phyloP scores from a whole-genome alignment of 208 protist species.

The Wallacemonas sp. region DNA sequence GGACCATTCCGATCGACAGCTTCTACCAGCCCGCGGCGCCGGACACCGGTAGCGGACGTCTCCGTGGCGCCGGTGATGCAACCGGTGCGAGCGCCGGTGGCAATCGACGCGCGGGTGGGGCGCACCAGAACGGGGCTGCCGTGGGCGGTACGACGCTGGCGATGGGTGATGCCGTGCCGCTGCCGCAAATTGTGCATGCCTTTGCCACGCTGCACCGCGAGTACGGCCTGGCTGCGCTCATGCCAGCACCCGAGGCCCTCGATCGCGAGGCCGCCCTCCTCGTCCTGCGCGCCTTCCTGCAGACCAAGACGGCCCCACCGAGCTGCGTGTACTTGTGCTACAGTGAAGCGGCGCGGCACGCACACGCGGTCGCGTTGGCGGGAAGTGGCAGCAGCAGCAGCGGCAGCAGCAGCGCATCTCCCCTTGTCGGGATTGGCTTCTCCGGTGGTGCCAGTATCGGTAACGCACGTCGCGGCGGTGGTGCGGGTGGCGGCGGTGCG shows the following conservation, averaged over 20 bases:
- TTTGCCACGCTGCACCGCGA: slow-evolving; percentile 68
- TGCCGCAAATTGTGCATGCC: slow-evolving; percentile 53
- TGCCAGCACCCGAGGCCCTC: slow-evolving; percentile 44
- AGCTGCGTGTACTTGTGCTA: slow-evolving; percentile 83
- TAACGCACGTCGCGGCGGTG: slow-evolving; percentile 18
- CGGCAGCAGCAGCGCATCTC: slow-evolving; percentile 23
- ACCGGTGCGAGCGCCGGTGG: slow-evolving; percentile 2
- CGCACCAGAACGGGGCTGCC: neutral
- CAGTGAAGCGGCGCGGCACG: slow-evolving; percentile 37
- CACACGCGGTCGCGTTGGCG: slow-evolving; percentile 4
- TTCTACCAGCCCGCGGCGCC: slow-evolving; percentile 22
- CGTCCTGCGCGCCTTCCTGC: slow-evolving; percentile 58
- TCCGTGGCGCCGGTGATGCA: neutral
- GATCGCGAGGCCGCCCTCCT: slow-evolving; percentile 63
- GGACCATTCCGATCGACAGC: slow-evolving; percentile 13
- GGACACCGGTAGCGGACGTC: neutral
- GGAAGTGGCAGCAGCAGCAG: slow-evolving; percentile 19
- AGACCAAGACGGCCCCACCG: slow-evolving; percentile 46
- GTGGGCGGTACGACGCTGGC: neutral
- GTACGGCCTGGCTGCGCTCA: slow-evolving; percentile 34
- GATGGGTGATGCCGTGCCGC: slow-evolving; percentile 15
- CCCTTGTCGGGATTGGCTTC: slow-evolving; percentile 3
- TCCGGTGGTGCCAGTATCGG: neutral
- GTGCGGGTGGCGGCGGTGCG: slow-evolving; percentile 8
- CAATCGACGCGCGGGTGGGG: neutral